These are phyloP conservation scores for Haplosporangium sp. DNA, from an alignment of 371 early-diverging fungal species.

Conservation along the genomic window DNA sequence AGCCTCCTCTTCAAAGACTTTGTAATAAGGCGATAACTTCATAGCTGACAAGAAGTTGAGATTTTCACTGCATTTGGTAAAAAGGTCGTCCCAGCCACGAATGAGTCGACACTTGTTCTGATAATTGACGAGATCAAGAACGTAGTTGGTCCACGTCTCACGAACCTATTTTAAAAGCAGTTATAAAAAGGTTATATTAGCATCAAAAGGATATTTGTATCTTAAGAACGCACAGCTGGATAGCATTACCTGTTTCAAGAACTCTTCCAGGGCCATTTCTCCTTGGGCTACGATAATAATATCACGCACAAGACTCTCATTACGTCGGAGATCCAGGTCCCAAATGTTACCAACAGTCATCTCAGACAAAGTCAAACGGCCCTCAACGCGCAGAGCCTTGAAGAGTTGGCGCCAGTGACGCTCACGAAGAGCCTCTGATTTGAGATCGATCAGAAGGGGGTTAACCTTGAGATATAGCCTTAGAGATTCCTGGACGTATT, in stretches of 20 bases:
- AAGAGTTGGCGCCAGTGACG: slow-evolving; percentile 97
- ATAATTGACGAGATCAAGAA: slow-evolving; percentile 94
- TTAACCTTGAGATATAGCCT: slow-evolving; percentile 86
- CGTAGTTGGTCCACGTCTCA: slow-evolving; percentile 94
- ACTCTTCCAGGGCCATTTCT: slow-evolving; percentile 99
- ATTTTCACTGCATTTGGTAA: slow-evolving; percentile 95
- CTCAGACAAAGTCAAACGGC: slow-evolving; percentile 77
- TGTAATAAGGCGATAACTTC: slow-evolving; percentile 97
- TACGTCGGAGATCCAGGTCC: slow-evolving; percentile 91
- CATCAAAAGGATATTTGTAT: no score
- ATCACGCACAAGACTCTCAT: slow-evolving; percentile 87
- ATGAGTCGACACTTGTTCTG: slow-evolving; percentile 97
- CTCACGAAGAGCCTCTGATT: slow-evolving; percentile 95
- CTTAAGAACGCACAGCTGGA: no score
- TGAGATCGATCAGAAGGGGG: slow-evolving; percentile 87
- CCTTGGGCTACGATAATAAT: slow-evolving; percentile 95
- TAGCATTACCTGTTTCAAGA: slow-evolving; percentile 79
- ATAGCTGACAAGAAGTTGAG: slow-evolving; percentile 95
- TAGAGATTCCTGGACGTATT: slow-evolving; percentile 90
- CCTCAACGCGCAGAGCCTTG: slow-evolving; percentile 83
- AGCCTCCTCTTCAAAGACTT: slow-evolving; percentile 98
- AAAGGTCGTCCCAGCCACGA: slow-evolving; percentile 97
- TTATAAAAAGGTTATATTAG: no score
- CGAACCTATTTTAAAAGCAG: slow-evolving; percentile 59
- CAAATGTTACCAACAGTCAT: slow-evolving; percentile 96